Percentiles rank a stretch among this genome's conserved stretches.
These are phyloP conservation scores for Aspergillus affinis DNA, from an alignment of 495 filamentous ascomycete genomes.

Conservation along the genomic window DNA sequence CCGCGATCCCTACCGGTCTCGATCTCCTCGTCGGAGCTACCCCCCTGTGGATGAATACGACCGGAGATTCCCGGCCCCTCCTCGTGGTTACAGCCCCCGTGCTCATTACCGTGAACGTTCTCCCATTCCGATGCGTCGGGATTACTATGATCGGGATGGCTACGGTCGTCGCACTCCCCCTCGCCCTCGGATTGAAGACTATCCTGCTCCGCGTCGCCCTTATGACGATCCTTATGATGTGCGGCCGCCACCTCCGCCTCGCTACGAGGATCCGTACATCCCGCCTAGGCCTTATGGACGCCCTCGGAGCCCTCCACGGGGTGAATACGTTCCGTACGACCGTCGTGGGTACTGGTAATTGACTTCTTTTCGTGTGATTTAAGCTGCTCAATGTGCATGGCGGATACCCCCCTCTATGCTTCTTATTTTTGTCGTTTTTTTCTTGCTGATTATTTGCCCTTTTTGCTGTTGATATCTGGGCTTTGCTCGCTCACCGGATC, in stretches of 20 bases:
- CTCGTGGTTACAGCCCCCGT: slow-evolving; percentile 78
- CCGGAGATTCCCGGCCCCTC: slow-evolving; percentile 70
- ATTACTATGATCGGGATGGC: slow-evolving; percentile 78
- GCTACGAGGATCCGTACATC: slow-evolving; percentile 49
- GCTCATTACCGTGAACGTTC: slow-evolving; percentile 87
- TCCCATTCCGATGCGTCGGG: slow-evolving; percentile 68
- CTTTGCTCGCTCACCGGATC: slow-evolving; percentile 9
- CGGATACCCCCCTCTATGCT: slow-evolving; percentile 28
- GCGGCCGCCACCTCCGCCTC: slow-evolving; percentile 43
- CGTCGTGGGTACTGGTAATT: slow-evolving; percentile 49
- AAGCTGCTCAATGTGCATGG: slow-evolving; percentile 19
- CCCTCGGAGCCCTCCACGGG: slow-evolving; percentile 43
- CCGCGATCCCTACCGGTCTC: slow-evolving; percentile 71
- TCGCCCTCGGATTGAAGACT: slow-evolving; percentile 73
- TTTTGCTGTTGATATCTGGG: slow-evolving; percentile 3
- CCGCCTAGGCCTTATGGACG: slow-evolving; percentile 44
- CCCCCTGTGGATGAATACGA: slow-evolving; percentile 71
- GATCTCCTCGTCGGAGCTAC: slow-evolving; percentile 70
- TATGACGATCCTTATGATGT: slow-evolving; percentile 55
- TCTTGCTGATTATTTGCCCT: slow-evolving; percentile 9
- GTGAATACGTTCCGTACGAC: slow-evolving; percentile 45
- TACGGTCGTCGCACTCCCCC: slow-evolving; percentile 70
- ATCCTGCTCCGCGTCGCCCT: slow-evolving; percentile 56
- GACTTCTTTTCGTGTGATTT: slow-evolving; percentile 10
- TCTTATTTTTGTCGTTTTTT: slow-evolving; percentile 1